Evolutionary conservation across 2,329 filamentous ascomycete genomes (phyloP).

Genomic region (Cadophora gregata): DNA sequence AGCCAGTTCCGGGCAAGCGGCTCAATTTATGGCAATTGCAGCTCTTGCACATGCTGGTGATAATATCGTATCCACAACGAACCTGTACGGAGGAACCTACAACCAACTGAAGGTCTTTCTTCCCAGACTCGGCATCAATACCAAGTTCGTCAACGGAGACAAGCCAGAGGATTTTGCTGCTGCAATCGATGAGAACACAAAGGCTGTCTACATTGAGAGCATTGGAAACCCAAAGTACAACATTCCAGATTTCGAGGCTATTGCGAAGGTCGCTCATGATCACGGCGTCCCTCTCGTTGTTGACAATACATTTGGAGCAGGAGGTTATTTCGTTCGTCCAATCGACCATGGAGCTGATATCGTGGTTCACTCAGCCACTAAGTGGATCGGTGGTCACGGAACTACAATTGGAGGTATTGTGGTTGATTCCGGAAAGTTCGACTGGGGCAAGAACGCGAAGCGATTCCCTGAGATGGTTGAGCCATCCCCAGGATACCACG

Average conservation of each 20-base stretch:
- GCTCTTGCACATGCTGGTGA: slow-evolving; percentile 87
- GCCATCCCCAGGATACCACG: slow-evolving; percentile 88
- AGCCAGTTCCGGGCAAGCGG: slow-evolving; percentile 83
- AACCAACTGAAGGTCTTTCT: slow-evolving; percentile 96
- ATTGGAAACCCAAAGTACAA: slow-evolving; percentile 93
- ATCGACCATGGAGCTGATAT: slow-evolving; percentile 94
- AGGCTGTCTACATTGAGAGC: slow-evolving; percentile 89
- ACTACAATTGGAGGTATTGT: slow-evolving; percentile 89
- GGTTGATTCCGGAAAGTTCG: slow-evolving; percentile 88
- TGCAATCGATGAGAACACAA: slow-evolving; percentile 90
- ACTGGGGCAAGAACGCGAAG: slow-evolving; percentile 84
- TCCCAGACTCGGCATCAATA: slow-evolving; percentile 83
- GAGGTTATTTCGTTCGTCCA: slow-evolving; percentile 85
- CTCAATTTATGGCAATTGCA: slow-evolving; percentile 88
- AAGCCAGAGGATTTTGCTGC: slow-evolving; percentile 78
- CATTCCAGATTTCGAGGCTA: slow-evolving; percentile 86
- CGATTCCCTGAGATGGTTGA: slow-evolving; percentile 95
- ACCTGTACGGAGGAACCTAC: slow-evolving; percentile 94
- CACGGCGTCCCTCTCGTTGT: slow-evolving; percentile 63
- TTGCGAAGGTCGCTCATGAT: slow-evolving; percentile 79
- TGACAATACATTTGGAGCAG: slow-evolving; percentile 95
- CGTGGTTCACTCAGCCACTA: slow-evolving; percentile 91
- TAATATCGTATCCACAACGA: slow-evolving; percentile 91
- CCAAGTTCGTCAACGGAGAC: slow-evolving; percentile 87
- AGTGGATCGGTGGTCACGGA: slow-evolving; percentile 96